Conservation (phyloP, 129 eudicot genomes). For the Glebionis coronaria region DNA sequence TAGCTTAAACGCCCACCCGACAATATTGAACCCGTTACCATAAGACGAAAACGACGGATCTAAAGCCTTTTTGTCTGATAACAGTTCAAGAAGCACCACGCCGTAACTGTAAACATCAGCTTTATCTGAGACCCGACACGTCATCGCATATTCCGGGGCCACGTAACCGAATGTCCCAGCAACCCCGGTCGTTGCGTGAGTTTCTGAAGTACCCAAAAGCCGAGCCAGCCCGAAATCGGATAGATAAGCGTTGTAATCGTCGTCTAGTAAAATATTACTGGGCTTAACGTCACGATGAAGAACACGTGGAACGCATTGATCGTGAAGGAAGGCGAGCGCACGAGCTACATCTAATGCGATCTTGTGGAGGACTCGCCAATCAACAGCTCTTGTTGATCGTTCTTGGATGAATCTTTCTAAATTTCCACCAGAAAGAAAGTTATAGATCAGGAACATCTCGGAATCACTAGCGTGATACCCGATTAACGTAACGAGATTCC, state of each 20-base stretch:
- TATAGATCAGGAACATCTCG: conserved; percentile 73
- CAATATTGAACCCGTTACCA: conserved; percentile 79
- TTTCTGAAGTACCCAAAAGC: conserved; percentile 74
- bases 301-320: conserved; percentile 79
- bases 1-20: conserved; percentile 79
- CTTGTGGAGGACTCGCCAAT: conserved; percentile 79
- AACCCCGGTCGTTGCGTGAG: conserved; percentile 85
- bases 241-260: conserved; percentile 65
- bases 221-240: conserved; percentile 82
- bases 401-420: conserved; percentile 76
- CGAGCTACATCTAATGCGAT: conserved; percentile 74
- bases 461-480: conserved; percentile 78
- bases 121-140: conserved; percentile 91
- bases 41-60: conserved; percentile 82
- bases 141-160: conserved; percentile 91
- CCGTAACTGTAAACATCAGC: conserved; percentile 93
- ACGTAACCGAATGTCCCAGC: conserved; percentile 94
- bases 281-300: conserved; percentile 89
- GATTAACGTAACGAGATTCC: conserved; percentile 69
- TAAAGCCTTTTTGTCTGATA: conserved; percentile 78
- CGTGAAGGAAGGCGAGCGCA: conserved; percentile 80
- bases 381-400: conserved; percentile 53
- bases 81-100: conserved; percentile 70
- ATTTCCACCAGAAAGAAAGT: conserved; percentile 69
- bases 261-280: conserved; percentile 72